Percentiles rank a stretch among this genome's conserved stretches.
phyloP scores from a whole-genome alignment of 2,329 filamentous ascomycete species.

The Botrytis elliptica region DNA sequence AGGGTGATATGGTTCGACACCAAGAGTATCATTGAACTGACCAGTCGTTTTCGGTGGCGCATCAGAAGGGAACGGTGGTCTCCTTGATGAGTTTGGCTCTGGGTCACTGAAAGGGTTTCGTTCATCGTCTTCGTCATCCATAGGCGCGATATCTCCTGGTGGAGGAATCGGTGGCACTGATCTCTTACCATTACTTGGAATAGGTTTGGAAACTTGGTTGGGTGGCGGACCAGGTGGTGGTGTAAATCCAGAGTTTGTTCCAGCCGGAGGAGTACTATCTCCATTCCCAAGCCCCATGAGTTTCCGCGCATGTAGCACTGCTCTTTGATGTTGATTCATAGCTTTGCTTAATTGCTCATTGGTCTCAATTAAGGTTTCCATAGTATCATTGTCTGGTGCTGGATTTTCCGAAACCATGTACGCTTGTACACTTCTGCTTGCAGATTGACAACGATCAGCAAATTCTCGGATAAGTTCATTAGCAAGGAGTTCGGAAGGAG shows the following conservation, averaged over 20 bases:
- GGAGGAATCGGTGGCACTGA: slow-evolving; percentile 33
- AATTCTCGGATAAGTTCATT: slow-evolving; percentile 96
- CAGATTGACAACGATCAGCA: slow-evolving; percentile 77
- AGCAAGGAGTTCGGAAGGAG: slow-evolving; percentile 68
- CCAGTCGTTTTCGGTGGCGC: slow-evolving; percentile 27
- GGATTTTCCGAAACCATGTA: slow-evolving; percentile 83
- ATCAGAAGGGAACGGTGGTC: slow-evolving; percentile 34
- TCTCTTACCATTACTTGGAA: slow-evolving; percentile 15
- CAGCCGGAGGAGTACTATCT: slow-evolving; percentile 29
- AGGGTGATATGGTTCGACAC: slow-evolving; percentile 40
- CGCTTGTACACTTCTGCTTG: slow-evolving; percentile 75
- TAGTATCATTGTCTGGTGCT: slow-evolving; percentile 85
- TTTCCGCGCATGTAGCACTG: slow-evolving; percentile 64
- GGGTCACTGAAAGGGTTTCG: slow-evolving; percentile 38
- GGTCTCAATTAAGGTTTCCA: slow-evolving; percentile 89
- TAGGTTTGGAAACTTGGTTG: slow-evolving; percentile 17
- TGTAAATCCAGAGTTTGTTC: slow-evolving; percentile 28
- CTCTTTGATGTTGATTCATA: slow-evolving; percentile 79
- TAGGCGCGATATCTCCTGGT: slow-evolving; percentile 34
- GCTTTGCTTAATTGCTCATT: slow-evolving; percentile 87
- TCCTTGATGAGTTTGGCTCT: slow-evolving; percentile 15
- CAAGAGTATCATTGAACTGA: slow-evolving; percentile 36
- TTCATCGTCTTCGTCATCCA: slow-evolving; percentile 31
- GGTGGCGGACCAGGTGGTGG: slow-evolving; percentile 29
- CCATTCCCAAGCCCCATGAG: slow-evolving; percentile 45